Percentiles rank a stretch among this genome's conserved stretches.
Conservation (phyloP, 192 early-diverging fungal species). For the Gaertneriomyces semiglobifer region DNA sequence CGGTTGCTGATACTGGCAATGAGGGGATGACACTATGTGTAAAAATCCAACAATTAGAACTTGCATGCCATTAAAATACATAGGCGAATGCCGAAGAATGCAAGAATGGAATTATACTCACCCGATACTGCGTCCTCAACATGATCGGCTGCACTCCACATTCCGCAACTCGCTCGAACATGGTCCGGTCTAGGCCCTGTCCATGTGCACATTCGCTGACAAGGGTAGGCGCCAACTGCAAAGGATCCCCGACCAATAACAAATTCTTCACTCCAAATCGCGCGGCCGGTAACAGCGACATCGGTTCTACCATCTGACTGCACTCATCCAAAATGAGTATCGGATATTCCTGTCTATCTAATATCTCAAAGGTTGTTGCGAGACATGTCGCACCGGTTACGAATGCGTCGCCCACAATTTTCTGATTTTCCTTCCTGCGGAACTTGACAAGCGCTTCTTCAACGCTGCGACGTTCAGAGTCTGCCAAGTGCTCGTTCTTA, state of each 20-base stretch:
- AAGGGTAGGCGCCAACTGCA: constrained; percentile 83
- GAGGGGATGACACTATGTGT: constrained; percentile 52
- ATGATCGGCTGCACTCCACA: constrained; percentile 54
- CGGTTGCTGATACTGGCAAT: constrained; percentile 61
- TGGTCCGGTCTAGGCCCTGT: constrained; percentile 71
- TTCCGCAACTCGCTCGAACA: constrained; percentile 74
- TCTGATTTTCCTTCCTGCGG: constrained; percentile 43
- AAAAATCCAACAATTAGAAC: constrained; percentile 9
- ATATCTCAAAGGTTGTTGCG: constrained; percentile 69
- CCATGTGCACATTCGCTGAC: constrained; percentile 42
- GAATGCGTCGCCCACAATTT: constrained; percentile 46
- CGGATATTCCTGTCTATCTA: constrained; percentile 56
- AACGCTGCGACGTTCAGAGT: constrained; percentile 29
- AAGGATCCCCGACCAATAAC: constrained; percentile 85
- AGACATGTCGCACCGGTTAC: constrained; percentile 72
- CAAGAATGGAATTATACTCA: constrained; percentile 16
- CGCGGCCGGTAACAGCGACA: constrained; percentile 77
- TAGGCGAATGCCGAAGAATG: background rate
- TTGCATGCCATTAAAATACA: background rate
- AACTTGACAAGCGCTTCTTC: constrained; percentile 46
- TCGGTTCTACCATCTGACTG: constrained; percentile 83
- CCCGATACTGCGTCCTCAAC: constrained; percentile 68
- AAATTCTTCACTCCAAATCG: constrained; percentile 56
- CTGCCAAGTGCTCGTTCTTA: constrained; percentile 34
- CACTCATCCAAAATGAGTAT: constrained; percentile 85